Conservation (phyloP, 2,329 filamentous ascomycete genomes). For the Fusarium floridanum region DNA sequence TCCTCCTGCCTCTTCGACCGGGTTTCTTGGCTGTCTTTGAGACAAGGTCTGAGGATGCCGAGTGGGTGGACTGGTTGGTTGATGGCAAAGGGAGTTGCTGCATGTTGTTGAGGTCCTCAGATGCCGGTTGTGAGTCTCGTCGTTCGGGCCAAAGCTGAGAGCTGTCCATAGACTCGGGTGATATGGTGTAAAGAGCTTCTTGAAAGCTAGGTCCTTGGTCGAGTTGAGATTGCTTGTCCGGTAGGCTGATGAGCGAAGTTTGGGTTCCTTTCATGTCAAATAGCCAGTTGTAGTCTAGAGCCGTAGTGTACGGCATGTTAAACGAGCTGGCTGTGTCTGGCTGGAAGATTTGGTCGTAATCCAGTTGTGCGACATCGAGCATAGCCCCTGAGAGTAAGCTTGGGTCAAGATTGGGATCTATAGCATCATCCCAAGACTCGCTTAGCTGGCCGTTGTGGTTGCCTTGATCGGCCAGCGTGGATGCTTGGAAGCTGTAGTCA, state of each 20-base stretch:
- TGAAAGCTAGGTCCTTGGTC: conserved; percentile 8
- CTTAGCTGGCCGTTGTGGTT: neutral
- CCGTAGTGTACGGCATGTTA: conserved; percentile 74
- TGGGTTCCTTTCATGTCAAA: conserved; percentile 61
- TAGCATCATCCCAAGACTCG: conserved; percentile 27
- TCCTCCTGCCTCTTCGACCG: neutral
- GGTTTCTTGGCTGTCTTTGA: neutral
- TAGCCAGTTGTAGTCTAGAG: conserved; percentile 73
- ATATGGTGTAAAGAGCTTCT: conserved; percentile 20
- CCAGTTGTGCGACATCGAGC: conserved; percentile 27
- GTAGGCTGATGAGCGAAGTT: conserved; percentile 5
- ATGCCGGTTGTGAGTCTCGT: conserved; percentile 1
- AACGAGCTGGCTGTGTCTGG: conserved; percentile 74
- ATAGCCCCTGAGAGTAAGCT: conserved; percentile 12
- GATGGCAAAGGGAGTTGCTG: neutral
- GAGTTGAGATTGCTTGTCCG: conserved; percentile 1
- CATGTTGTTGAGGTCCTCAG: neutral
- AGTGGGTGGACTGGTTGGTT: neutral
- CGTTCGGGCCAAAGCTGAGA: conserved; percentile 31
- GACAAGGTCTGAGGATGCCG: neutral
- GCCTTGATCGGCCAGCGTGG: neutral
- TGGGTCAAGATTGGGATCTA: conserved; percentile 23
- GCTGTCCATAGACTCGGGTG: conserved; percentile 38
- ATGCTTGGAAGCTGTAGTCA: neutral
- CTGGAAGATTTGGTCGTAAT: conserved; percentile 68